Evolutionary conservation across 768 basidiomycete species (phyloP).

Genomic region (Gloeopeniophorella convolvens): DNA sequence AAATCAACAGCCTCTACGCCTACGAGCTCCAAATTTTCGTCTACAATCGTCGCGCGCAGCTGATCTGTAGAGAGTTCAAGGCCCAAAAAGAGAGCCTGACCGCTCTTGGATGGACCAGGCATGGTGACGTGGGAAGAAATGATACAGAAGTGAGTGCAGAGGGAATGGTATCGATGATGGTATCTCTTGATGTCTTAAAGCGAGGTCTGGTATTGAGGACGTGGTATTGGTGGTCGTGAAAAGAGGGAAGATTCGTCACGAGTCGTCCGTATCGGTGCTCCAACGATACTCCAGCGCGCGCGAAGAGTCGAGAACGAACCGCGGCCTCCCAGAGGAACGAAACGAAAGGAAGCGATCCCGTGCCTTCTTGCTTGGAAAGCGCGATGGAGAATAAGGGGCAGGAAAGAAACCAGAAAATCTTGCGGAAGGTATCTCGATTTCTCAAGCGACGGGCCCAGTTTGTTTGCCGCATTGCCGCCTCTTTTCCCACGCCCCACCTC

Average conservation of each 20-base stretch:
- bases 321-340: not conserved
- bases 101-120: slow-evolving; percentile 31
- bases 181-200: not conserved
- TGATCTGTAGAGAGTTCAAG: slow-evolving; percentile 83
- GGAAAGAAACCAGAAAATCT: not conserved
- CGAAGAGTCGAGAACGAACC: slow-evolving; percentile 1
- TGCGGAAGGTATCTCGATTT: not conserved
- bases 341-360: not conserved
- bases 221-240: slow-evolving; percentile 4
- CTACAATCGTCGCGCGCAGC: slow-evolving; percentile 75
- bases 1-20: slow-evolving; percentile 82
- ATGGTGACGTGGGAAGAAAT: slow-evolving; percentile 3
- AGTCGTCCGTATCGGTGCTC: slow-evolving; percentile 4
- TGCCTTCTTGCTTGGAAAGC: not conserved
- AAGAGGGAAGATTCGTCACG: slow-evolving; percentile 1
- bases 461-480: too few relatives aligned
- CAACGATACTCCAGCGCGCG: not conserved
- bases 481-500: too few relatives aligned
- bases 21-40: slow-evolving; percentile 74
- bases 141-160: not conserved
- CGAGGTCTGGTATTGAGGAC: not conserved
- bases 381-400: not conserved
- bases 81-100: slow-evolving; percentile 67
- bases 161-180: not conserved
- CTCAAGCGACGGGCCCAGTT: too few relatives aligned